phyloP scores from a whole-genome alignment of 768 basidiomycete species.

The Asterophora lycoperdoides region DNA sequence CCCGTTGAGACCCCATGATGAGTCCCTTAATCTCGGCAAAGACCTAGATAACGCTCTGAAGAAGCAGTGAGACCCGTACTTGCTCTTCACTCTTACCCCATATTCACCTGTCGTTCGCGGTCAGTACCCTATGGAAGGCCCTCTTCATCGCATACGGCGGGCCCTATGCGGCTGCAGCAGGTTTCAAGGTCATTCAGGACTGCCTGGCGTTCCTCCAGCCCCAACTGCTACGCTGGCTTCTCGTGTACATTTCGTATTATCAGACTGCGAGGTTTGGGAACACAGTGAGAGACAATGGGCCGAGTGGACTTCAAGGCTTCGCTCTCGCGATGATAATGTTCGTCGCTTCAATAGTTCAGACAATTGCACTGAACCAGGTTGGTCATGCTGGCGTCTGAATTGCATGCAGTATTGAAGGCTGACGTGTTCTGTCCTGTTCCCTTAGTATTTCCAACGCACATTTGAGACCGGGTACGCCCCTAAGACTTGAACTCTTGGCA shows the following conservation, averaged over 20 bases:
- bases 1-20: constrained; percentile 60
- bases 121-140: constrained; percentile 69
- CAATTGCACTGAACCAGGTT: constrained; percentile 76
- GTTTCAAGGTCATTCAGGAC: constrained; percentile 78
- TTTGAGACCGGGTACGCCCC: constrained; percentile 61
- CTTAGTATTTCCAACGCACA: constrained; percentile 79
- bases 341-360: constrained; percentile 70
- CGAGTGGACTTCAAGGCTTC: constrained; percentile 61
- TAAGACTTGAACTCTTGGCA: not conserved
- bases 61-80: constrained; percentile 50
- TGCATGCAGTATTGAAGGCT: not conserved
- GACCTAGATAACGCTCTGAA: constrained; percentile 55
- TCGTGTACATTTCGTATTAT: constrained; percentile 80
- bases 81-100: not conserved
- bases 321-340: constrained; percentile 80
- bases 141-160: constrained; percentile 76
- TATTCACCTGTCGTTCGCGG: not conserved
- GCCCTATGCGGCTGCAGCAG: constrained; percentile 59
- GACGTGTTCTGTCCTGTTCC: not conserved
- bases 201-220: constrained; percentile 81
- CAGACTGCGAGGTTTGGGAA: constrained; percentile 44
- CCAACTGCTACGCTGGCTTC: constrained; percentile 72
- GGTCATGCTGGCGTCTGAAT: not conserved
- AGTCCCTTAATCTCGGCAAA: constrained; percentile 62
- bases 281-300: constrained; percentile 19